These are phyloP conservation scores for Trichosphaerium sp. DNA, from an alignment of 78 protist species.

Conservation along the genomic window DNA sequence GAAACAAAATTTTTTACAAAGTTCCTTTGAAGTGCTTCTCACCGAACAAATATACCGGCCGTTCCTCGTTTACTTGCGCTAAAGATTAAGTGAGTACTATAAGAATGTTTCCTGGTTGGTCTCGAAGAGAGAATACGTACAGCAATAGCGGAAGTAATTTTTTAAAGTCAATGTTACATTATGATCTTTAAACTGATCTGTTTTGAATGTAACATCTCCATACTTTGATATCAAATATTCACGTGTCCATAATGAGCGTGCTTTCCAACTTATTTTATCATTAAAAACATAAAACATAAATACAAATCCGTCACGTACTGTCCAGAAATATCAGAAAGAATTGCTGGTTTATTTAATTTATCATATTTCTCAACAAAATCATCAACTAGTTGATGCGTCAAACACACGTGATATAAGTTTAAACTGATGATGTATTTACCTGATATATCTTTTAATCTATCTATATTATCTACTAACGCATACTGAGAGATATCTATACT, in stretches of 20 bases:
- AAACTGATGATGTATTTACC: slow-evolving; percentile 1
- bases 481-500: no score
- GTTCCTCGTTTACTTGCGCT: slow-evolving; percentile 37
- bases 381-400: slow-evolving; percentile 11
- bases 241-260: slow-evolving; percentile 40
- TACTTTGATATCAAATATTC: slow-evolving; percentile 1
- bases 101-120: background rate
- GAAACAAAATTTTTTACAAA: no score
- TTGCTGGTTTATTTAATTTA: slow-evolving; percentile 32
- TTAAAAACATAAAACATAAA: no score
- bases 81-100: background rate
- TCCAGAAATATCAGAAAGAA: slow-evolving; percentile 24
- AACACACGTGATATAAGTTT: slow-evolving; percentile 15
- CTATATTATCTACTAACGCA: no score
- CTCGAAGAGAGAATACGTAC: background rate
- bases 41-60: slow-evolving; percentile 67
- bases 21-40: no score
- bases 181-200: background rate
- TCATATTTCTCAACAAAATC: slow-evolving; percentile 19
- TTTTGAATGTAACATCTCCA: background rate
- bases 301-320: no score
- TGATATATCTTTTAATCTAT: background rate
- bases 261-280: slow-evolving; percentile 1
- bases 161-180: slow-evolving; percentile 14
- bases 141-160: slow-evolving; percentile 30